Conservation (phyloP, 352 stramenopile species). For the Phytophthora macrochlamydospora region DNA sequence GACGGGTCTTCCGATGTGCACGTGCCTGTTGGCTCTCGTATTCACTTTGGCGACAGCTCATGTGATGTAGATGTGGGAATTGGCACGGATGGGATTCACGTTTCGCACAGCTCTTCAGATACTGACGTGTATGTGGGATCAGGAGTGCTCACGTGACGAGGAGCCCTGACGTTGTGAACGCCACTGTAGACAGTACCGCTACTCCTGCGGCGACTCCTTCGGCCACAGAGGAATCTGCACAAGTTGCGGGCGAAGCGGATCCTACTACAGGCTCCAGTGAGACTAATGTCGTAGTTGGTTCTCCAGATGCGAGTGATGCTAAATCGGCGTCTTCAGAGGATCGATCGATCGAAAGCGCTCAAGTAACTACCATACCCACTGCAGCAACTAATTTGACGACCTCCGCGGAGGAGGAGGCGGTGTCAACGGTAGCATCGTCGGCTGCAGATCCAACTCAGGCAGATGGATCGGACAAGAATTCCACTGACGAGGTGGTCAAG, state of each 20-base stretch:
- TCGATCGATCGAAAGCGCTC: constrained; percentile 1
- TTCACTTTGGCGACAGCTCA: constrained; percentile 11
- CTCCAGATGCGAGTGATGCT: constrained; percentile 8
- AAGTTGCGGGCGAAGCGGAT: not conserved
- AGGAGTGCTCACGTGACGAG: constrained; percentile 3
- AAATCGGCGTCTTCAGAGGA: constrained; percentile 18
- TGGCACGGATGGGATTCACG: constrained; percentile 12
- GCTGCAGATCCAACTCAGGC: constrained; percentile 11
- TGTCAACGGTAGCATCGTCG: constrained; percentile 25
- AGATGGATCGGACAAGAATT: constrained; percentile 3
- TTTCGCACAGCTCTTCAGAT: constrained; percentile 8
- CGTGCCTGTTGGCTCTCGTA: constrained; percentile 14
- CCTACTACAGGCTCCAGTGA: not conserved
- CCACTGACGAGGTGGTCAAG: constrained; percentile 21
- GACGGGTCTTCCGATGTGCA: constrained; percentile 11
- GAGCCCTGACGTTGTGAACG: constrained; percentile 7
- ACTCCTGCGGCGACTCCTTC: not conserved
- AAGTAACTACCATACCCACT: constrained; percentile 8
- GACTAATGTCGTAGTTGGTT: constrained; percentile 7
- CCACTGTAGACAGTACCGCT: constrained; percentile 2
- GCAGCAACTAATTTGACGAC: constrained; percentile 10
- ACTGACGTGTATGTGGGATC: constrained; percentile 16
- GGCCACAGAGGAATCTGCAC: constrained; percentile 2
- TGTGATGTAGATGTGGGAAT: constrained; percentile 14
- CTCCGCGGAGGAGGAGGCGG: constrained; percentile 4